Evolutionary conservation across 495 filamentous ascomycete genomes (phyloP).

Genomic region (Penicillium taxi): DNA sequence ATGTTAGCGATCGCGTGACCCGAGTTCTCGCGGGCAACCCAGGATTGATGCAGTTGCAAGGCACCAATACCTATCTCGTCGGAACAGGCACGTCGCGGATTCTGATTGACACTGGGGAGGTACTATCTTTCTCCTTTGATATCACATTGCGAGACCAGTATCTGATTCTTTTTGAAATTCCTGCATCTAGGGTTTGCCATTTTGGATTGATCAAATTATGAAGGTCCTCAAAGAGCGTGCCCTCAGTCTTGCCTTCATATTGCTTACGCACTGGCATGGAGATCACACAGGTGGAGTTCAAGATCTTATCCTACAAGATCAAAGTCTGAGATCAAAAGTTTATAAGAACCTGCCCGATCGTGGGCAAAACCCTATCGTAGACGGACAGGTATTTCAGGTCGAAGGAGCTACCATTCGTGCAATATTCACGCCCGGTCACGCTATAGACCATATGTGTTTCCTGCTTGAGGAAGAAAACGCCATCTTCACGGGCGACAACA

Average conservation of each 20-base stretch:
- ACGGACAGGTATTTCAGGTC: slow-evolving; percentile 32
- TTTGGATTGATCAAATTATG: slow-evolving; percentile 25
- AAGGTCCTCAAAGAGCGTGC: slow-evolving; percentile 17
- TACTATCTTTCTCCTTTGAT: too few species aligned
- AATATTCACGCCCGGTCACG: slow-evolving; percentile 34
- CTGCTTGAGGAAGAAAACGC: slow-evolving; percentile 54
- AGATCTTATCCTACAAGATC: slow-evolving; percentile 49
- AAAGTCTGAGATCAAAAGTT: slow-evolving; percentile 25
- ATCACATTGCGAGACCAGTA: too few species aligned
- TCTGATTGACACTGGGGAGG: slow-evolving; percentile 62
- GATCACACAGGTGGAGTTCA: slow-evolving; percentile 69
- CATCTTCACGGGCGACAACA: slow-evolving; percentile 77
- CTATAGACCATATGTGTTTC: slow-evolving; percentile 43
- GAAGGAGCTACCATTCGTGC: slow-evolving; percentile 37
- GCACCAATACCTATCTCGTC: slow-evolving; percentile 73
- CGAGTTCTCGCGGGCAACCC: slow-evolving; percentile 58
- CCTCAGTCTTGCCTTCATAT: slow-evolving; percentile 44
- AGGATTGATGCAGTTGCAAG: slow-evolving; percentile 51
- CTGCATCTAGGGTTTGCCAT: slow-evolving; percentile 21
- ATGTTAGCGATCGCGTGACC: slow-evolving; percentile 33
- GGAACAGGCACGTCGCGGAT: slow-evolving; percentile 55
- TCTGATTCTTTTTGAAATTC: too few species aligned
- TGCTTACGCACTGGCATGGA: slow-evolving; percentile 78
- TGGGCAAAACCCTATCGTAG: slow-evolving; percentile 36
- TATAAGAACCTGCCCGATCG: slow-evolving; percentile 41